Base-by-base conservation (phyloP, 768 basidiomycete species). In the Lactifluus volemus region DNA sequence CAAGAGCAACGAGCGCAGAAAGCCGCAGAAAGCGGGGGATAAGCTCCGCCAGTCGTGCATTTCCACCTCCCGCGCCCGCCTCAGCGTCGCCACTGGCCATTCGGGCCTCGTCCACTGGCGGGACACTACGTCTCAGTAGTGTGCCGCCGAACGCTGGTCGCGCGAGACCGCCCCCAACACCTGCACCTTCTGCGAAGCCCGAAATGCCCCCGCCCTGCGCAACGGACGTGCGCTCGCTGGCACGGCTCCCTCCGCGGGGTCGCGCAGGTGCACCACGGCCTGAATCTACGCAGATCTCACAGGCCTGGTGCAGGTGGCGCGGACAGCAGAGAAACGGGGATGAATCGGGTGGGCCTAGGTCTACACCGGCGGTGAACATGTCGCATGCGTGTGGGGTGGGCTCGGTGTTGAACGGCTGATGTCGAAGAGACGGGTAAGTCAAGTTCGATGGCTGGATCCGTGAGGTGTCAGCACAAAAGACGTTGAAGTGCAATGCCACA, bases 281-380 rank as follows among this genome's bases (percentile, higher is more conserved):
- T 0, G 84, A 82, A 65, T 83, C 84, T n/a, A 86, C 81, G 66
- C 88, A 91, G 60, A 89, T 88, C 66, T 87, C 82, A 66, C 88
- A 91, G 38, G 81, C 81, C 5, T 82, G 83, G 65, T 86, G 82
- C 1, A 91, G 76, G 69, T 91, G 88, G 19, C 88, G 79, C 0
- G 86, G 83, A 67, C 88, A 91, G 47, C 85, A 82, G 68, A 83
- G 75, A 0, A 81, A 76, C 5, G 84, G 81, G 3, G 85, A 81
- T 2, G 84, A 80, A 69, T 84, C 84, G 6, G 83, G 79, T 0
- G 83, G 81, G 47, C 75, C 78, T 1, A 82, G 83, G 66, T 86
- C 82, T 3, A 82, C 78, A 49, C 88, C 86, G 5, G 76, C 79
- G 63, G 77, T 75, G 69, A 88, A 90, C 14, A 87, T 71, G 0